phyloP scores from a whole-genome alignment of 495 filamentous ascomycete species.

The Penicillium roqueforti region DNA sequence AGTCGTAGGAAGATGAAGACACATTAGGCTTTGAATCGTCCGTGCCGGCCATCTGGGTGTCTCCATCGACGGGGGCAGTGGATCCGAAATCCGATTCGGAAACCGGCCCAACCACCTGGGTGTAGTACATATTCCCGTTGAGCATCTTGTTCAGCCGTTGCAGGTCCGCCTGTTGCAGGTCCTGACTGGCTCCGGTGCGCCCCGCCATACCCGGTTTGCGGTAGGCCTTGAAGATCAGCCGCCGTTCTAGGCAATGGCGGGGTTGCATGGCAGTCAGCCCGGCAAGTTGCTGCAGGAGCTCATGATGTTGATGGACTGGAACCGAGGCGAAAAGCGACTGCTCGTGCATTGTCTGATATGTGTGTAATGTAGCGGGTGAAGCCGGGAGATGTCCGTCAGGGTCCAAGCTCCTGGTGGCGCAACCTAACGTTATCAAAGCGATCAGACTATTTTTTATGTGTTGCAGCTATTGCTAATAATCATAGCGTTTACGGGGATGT shows the following conservation, averaged over 20 bases:
- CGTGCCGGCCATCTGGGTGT: conserved; percentile 33
- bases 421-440: conserved; percentile 13
- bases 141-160: conserved; percentile 46
- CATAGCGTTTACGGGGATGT: too few relatives aligned
- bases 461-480: conserved; percentile 9
- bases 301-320: conserved; percentile 45
- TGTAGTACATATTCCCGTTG: conserved; percentile 49
- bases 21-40: conserved; percentile 12
- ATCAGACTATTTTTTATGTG: conserved; percentile 16
- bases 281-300: conserved; percentile 63
- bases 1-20: conserved; percentile 27
- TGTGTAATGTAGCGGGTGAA: conserved; percentile 22
- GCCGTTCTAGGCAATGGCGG: conserved; percentile 53
- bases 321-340: conserved; percentile 48
- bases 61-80: conserved; percentile 17
- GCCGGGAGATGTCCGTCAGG: conserved; percentile 25
- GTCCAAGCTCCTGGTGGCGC: conserved; percentile 20
- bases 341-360: conserved; percentile 36
- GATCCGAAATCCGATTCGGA: conserved; percentile 33
- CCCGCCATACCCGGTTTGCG: conserved; percentile 40
- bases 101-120: conserved; percentile 45
- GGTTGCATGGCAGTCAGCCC: conserved; percentile 67
- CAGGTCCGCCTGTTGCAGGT: conserved; percentile 38
- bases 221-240: conserved; percentile 62
- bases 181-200: conserved; percentile 43